Evolutionary conservation across 2,329 filamentous ascomycete genomes (phyloP).

Genomic region (Fusarium acutatum): DNA sequence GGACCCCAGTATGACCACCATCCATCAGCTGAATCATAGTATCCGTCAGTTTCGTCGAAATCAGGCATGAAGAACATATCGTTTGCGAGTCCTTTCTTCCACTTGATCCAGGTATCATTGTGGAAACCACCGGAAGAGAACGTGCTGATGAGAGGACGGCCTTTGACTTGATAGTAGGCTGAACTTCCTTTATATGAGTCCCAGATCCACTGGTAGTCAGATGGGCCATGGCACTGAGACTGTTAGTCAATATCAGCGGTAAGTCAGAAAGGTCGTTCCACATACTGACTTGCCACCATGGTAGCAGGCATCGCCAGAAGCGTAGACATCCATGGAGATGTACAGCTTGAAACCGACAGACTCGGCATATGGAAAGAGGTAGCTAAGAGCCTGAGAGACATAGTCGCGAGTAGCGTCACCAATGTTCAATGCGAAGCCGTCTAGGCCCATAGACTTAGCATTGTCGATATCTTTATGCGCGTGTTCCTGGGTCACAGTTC

Average conservation of each 20-base stretch:
- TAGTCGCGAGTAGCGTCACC: background rate
- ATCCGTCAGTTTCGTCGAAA: background rate
- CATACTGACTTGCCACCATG: background rate
- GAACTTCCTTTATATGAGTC: background rate
- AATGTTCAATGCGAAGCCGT: background rate
- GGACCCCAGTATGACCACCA: background rate
- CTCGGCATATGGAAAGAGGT: background rate
- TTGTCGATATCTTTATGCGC: background rate
- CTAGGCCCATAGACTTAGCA: background rate
- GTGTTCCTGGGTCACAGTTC: background rate
- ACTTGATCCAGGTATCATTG: background rate
- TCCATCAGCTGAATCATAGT: background rate
- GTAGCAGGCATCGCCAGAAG: background rate
- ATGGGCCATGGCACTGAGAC: background rate
- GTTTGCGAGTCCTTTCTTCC: background rate
- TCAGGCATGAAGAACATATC: background rate
- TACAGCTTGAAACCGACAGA: background rate
- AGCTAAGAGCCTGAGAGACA: background rate
- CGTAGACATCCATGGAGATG: background rate
- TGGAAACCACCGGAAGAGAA: background rate
- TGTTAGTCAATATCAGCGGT: background rate
- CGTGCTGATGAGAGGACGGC: background rate
- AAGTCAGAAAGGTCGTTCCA: fast-evolving
- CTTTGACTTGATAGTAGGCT: background rate
- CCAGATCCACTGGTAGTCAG: background rate